These are phyloP conservation scores for Beauveria rudraprayagi DNA, from an alignment of 2,329 filamentous ascomycete species.

Conservation along the genomic window DNA sequence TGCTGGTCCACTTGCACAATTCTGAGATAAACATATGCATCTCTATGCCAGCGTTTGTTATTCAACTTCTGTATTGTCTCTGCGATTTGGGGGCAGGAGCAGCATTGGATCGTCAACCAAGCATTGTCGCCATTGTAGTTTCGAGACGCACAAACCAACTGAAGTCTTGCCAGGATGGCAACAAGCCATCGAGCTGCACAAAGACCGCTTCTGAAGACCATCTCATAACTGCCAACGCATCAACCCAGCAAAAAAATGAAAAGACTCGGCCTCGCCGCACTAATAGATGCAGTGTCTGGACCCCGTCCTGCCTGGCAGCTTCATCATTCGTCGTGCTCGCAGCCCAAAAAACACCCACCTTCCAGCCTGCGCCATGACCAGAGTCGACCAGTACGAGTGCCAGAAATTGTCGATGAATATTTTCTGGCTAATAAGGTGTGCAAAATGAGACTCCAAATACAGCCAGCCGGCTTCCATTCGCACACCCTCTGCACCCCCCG, in stretches of 20 bases:
- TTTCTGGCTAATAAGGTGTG: conserved; percentile 5
- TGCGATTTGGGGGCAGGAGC: not conserved
- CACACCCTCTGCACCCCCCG: not conserved
- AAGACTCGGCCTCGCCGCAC: conserved; percentile 6
- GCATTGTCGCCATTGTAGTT: too few relatives aligned
- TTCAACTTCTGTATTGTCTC: not conserved
- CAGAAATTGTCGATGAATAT: not conserved
- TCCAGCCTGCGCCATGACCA: not conserved
- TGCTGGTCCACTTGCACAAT: conserved; percentile 7
- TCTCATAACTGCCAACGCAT: conserved; percentile 3
- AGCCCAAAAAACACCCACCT: not conserved
- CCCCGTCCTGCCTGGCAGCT: not conserved
- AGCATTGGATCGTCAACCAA: too few relatives aligned
- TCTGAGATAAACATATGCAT: not conserved
- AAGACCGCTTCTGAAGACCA: not conserved
- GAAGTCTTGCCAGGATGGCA: not conserved
- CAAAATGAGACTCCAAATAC: not conserved
- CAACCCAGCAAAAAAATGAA: not conserved
- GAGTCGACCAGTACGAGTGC: not conserved
- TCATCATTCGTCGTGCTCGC: not conserved
- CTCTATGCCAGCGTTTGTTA: not conserved
- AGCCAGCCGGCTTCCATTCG: not conserved
- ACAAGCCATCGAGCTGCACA: not conserved
- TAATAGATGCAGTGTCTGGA: not conserved
- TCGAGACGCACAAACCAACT: not conserved